Conservation (phyloP, 768 basidiomycete species). For the Floccularia luteovirens region DNA sequence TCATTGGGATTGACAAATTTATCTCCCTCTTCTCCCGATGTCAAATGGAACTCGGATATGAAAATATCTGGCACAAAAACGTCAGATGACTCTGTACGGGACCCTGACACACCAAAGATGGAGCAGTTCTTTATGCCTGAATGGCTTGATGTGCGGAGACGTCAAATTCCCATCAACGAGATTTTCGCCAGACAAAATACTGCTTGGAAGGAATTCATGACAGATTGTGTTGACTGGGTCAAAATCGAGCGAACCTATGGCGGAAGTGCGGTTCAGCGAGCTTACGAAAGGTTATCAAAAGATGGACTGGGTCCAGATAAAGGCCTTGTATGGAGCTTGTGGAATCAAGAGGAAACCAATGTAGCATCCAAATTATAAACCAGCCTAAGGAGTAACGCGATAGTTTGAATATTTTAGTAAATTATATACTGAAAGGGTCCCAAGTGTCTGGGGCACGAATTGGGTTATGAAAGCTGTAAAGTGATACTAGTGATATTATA, state of each 20-base stretch:
- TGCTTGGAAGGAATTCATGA: conserved; percentile 58
- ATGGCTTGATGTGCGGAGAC: conserved; percentile 52
- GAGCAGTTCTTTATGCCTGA: conserved; percentile 66
- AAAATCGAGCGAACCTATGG: conserved; percentile 41
- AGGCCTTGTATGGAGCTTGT: conserved; percentile 62
- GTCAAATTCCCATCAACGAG: conserved; percentile 34
- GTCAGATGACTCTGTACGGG: conserved; percentile 3
- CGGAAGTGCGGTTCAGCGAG: conserved; percentile 34
- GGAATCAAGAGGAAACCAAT: too few species aligned
- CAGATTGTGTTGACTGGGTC: conserved; percentile 49
- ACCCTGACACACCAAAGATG: background rate
- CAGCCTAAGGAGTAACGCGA: too few species aligned
- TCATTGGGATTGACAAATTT: conserved; percentile 52
- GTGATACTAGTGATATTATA: too few species aligned
- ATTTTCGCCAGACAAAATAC: conserved; percentile 42
- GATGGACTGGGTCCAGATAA: conserved; percentile 44
- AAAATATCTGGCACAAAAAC: conserved; percentile 24
- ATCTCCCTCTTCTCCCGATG: conserved; percentile 34
- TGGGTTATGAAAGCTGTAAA: too few species aligned
- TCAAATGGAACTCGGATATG: conserved; percentile 26
- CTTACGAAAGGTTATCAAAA: conserved; percentile 37
- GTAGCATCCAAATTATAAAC: too few species aligned
- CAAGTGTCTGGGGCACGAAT: too few species aligned
- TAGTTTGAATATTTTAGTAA: too few species aligned
- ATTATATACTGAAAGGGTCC: too few species aligned